These are phyloP conservation scores for Erodium maritimum DNA, from an alignment of 345 rosid genomes.

Conservation along the genomic window DNA sequence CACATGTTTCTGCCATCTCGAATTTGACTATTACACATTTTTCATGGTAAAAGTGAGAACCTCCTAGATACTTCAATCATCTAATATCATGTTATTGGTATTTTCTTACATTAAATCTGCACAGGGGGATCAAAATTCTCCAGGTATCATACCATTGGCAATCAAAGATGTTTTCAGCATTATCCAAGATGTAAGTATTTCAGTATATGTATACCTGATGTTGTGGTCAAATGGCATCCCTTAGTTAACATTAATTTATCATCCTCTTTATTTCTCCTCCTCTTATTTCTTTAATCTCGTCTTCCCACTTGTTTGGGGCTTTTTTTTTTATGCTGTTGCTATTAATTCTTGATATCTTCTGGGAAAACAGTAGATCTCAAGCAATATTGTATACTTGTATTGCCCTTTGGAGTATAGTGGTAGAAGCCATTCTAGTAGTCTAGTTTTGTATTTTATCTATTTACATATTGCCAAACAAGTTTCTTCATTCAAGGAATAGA, in stretches of 20 bases:
- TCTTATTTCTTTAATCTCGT: neutral
- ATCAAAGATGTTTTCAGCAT: constrained; percentile 97
- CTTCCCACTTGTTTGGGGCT: neutral
- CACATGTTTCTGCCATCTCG: too few relatives aligned
- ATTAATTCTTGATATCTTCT: too few relatives aligned
- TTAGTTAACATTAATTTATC: neutral
- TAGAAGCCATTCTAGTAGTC: too few relatives aligned
- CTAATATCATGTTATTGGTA: neutral
- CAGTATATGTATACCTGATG: neutral
- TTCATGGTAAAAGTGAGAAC: too few relatives aligned
- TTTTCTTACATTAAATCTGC: constrained; percentile 7
- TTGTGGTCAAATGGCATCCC: neutral
- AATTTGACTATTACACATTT: too few relatives aligned
- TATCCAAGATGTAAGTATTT: constrained; percentile 83
- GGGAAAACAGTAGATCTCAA: too few relatives aligned
- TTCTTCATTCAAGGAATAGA: too few relatives aligned
- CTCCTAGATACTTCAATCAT: neutral
- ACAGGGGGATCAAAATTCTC: constrained; percentile 94
- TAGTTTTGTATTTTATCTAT: too few relatives aligned
- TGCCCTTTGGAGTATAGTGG: too few relatives aligned
- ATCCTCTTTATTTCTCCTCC: neutral
- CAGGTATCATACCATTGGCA: constrained; percentile 95
- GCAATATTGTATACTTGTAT: too few relatives aligned
- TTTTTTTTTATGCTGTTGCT: too few relatives aligned
- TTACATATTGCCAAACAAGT: too few relatives aligned